Base-by-base conservation (phyloP, 768 basidiomycete genomes). In the Xanthoconium stramineum region DNA sequence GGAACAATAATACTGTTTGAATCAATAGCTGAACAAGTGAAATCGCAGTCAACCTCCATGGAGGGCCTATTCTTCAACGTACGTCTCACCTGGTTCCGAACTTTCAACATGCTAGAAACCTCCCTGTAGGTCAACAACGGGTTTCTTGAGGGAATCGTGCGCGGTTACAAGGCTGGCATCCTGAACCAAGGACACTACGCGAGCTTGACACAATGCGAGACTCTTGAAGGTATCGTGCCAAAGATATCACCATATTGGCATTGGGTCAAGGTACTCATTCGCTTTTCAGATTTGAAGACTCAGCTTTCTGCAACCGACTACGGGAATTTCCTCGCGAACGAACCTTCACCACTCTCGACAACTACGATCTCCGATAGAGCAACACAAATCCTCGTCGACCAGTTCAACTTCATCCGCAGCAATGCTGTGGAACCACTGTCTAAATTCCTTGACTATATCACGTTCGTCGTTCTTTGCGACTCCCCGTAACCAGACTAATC, bases 271-370 rank as follows among this genome's bases (percentile, higher is more conserved):
- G 47, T 35, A 30, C 46, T 67, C 38, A 63, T 43, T 35, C 44
- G 24, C 29, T 30, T 38, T 39, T n/a, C 65, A 98, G 97, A 99
- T 75, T 86, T 99, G 73, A 82, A 92, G 60, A 94, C 97, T 45
- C 97, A 99, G 69, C 80, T 99, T 33, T 90, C 93, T 15, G 85
- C 95, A 13, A 98, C 96, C 6, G 97, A 99, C 75, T 99, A 99
- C 71, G 94, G 95, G 67, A 96, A 92, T 75, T 99, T 99, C 74
- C 87, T 99, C 45, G 87, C 96, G 30, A 98, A 98, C 66, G 97
- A 99, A 71, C 88, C 96, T 3, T 81, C 93, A 28, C 95, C 94
- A 13, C 82, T 98, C 53, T 90, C 92, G 53, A 97, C 96, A 9
- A 87, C 93, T 10, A 94, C 92, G 47, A 98, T 98, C 68, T 83